Evolutionary conservation across 1,284 basidiomycete species (phyloP).

Genomic region (Neonothopanus nambi): DNA sequence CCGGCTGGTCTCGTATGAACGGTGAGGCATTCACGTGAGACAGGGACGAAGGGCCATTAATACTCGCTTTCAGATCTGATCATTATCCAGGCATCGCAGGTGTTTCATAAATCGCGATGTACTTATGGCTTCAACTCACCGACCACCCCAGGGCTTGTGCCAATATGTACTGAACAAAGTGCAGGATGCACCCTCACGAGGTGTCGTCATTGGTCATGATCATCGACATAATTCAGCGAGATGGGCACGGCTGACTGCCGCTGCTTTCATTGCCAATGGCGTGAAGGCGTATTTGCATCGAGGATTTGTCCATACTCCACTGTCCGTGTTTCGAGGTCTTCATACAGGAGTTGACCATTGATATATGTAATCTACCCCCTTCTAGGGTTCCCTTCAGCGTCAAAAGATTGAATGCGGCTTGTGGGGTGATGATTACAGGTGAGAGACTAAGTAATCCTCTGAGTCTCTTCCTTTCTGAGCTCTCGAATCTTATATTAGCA

Average conservation of each 20-base stretch:
- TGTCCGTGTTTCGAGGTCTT: conserved; percentile 46
- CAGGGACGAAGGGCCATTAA: too few species aligned
- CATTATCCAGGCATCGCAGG: conserved; percentile 82
- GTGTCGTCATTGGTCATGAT: conserved; percentile 81
- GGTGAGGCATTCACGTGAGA: conserved; percentile 31
- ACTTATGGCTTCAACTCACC: conserved; percentile 1
- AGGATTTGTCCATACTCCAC: conserved; percentile 77
- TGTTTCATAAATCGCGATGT: conserved; percentile 20
- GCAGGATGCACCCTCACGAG: conserved; percentile 51
- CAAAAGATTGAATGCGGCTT: conserved; percentile 64
- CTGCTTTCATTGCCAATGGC: conserved; percentile 61
- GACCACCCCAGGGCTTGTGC: conserved; percentile 62
- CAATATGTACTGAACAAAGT: conserved; percentile 65
- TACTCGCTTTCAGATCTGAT: conserved; percentile 56
- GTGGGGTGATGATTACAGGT: conserved; percentile 89
- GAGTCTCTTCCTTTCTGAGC: conserved; percentile 3
- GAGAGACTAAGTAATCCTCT: conserved; percentile 14
- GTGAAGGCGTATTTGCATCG: conserved; percentile 71
- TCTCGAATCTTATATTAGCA: conserved; percentile 44
- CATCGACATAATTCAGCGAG: conserved; percentile 76
- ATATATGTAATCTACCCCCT: too few species aligned
- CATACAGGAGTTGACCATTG: background rate
- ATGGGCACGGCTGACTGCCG: conserved; percentile 76
- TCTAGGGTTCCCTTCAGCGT: conserved; percentile 74
- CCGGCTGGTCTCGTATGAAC: conserved; percentile 86